Evolutionary conservation across 805 yeast genomes (phyloP).

Genomic region (Barnettozyma sp.): DNA sequence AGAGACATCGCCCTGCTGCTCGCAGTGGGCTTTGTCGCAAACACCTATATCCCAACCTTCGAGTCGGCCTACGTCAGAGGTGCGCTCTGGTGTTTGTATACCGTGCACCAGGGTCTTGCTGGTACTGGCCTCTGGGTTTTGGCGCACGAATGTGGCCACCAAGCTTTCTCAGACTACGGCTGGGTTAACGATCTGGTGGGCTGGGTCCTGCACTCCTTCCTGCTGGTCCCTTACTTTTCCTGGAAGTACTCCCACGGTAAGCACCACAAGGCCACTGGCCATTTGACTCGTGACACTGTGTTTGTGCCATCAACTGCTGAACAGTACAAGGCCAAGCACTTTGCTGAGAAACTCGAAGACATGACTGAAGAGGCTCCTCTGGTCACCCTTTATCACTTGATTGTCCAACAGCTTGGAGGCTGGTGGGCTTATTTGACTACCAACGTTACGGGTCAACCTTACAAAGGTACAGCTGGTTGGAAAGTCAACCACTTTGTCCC

Average conservation of each 20-base stretch:
- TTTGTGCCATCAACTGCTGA: constrained; percentile 70
- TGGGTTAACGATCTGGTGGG: constrained; percentile 74
- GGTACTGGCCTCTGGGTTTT: constrained; percentile 79
- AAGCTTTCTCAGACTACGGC: constrained; percentile 70
- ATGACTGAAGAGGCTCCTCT: constrained; percentile 71
- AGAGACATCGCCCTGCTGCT: constrained; percentile 53
- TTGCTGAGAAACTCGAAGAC: constrained; percentile 41
- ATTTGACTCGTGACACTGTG: constrained; percentile 75
- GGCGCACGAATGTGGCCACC: constrained; percentile 92
- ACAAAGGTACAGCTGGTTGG: constrained; percentile 41
- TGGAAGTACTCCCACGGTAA: constrained; percentile 82
- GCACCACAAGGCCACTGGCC: constrained; percentile 90
- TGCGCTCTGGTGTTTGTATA: constrained; percentile 51
- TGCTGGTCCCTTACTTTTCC: constrained; percentile 79
- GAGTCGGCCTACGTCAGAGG: constrained; percentile 40
- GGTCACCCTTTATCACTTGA: constrained; percentile 45
- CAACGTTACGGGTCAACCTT: constrained; percentile 73
- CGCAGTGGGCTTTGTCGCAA: constrained; percentile 46
- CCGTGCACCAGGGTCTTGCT: constrained; percentile 52
- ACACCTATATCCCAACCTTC: constrained; percentile 45
- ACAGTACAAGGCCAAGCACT: constrained; percentile 38
- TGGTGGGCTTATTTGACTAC: constrained; percentile 61
- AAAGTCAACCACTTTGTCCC: constrained; percentile 67
- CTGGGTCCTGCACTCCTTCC: constrained; percentile 73
- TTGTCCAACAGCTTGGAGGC: constrained; percentile 72